Conservation (phyloP, 192 early-diverging fungal genomes). For the Linnemannia schmuckeri region DNA sequence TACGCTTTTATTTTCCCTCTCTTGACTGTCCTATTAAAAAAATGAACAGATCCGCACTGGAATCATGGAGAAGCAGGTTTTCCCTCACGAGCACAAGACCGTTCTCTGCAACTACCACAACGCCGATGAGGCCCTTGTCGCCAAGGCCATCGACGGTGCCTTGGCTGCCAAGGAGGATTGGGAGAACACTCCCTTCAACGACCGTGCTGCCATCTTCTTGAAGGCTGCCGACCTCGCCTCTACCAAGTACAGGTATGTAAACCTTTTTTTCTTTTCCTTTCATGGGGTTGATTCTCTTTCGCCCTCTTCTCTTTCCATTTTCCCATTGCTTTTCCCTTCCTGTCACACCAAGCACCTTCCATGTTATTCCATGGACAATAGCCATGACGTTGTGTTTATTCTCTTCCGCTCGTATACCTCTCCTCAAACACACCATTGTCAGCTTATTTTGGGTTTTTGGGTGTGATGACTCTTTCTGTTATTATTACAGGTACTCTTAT, state of each 20-base stretch:
- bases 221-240: slow-evolving; percentile 96
- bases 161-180: slow-evolving; percentile 87
- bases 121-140: slow-evolving; percentile 77
- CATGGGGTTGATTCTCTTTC: neutral
- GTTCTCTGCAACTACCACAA: slow-evolving; percentile 89
- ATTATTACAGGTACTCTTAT: neutral
- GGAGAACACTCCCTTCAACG: slow-evolving; percentile 95
- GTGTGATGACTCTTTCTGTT: neutral
- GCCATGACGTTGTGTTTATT: neutral
- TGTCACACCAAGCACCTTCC: neutral
- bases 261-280: neutral
- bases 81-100: slow-evolving; percentile 86
- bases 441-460: neutral
- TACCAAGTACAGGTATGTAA: slow-evolving; percentile 86
- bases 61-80: slow-evolving; percentile 77
- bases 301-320: neutral
- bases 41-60: slow-evolving; percentile 65
- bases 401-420: neutral
- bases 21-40: neutral
- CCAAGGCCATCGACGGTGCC: slow-evolving; percentile 90
- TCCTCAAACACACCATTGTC: neutral
- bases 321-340: neutral
- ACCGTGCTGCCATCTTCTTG: slow-evolving; percentile 95
- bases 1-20: neutral
- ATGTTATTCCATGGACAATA: neutral